A percentile compares a stretch with the other conserved stretches of the same genome.
Evolutionary conservation across 2,329 filamentous ascomycete genomes (phyloP).

Genomic region (Aspergillus sp.): DNA sequence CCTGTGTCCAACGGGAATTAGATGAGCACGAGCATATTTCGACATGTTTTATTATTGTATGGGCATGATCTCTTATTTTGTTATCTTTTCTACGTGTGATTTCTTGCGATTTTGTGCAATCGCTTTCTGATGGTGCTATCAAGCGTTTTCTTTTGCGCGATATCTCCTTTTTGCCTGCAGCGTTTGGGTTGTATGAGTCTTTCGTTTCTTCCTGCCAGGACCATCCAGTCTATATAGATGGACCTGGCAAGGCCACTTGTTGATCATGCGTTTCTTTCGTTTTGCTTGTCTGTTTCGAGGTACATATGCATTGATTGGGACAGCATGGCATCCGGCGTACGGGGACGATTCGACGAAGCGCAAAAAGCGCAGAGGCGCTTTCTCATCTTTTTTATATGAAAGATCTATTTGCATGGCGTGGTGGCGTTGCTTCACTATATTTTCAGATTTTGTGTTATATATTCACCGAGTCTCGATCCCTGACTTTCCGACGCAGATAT

Average conservation of each 20-base stretch:
- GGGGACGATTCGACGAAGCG: slow-evolving; percentile 14
- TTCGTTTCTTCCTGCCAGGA: neutral
- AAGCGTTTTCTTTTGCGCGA: neutral
- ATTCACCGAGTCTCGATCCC: no score
- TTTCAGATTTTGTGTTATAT: no score
- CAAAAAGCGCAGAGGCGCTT: slow-evolving; percentile 2
- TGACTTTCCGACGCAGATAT: no score
- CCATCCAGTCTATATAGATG: slow-evolving; percentile 3
- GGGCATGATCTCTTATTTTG: slow-evolving; percentile 9
- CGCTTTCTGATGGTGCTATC: neutral
- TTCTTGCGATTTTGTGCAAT: slow-evolving; percentile 2
- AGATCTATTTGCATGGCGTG: slow-evolving; percentile 1
- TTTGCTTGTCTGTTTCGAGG: slow-evolving; percentile 7
- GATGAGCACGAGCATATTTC: slow-evolving; percentile 1
- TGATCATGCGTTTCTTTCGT: slow-evolving; percentile 3
- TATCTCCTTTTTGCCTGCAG: neutral
- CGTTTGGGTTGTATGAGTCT: neutral
- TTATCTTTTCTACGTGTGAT: slow-evolving; percentile 4
- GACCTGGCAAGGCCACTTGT: slow-evolving; percentile 2
- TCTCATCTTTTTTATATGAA: slow-evolving; percentile 1
- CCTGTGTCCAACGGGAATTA: slow-evolving; percentile 21
- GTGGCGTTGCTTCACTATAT: neutral
- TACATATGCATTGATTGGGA: slow-evolving; percentile 21
- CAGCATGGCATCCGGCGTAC: slow-evolving; percentile 22
- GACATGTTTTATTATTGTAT: slow-evolving; percentile 5